These are phyloP conservation scores for Phytophthora pisi DNA, from an alignment of 352 stramenopile species.

Conservation along the genomic window DNA sequence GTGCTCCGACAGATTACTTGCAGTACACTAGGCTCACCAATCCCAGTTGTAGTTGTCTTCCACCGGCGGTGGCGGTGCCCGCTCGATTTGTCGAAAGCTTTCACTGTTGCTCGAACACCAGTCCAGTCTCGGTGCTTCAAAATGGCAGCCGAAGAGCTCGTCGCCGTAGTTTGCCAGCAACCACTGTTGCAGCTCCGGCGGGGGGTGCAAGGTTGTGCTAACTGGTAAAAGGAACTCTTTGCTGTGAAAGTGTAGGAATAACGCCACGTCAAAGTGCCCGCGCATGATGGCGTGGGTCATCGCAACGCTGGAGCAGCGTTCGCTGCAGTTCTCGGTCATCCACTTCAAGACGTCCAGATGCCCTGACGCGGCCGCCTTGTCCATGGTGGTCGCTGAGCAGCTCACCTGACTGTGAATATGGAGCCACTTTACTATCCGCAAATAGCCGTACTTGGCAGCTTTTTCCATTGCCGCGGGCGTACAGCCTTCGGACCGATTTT, in stretches of 20 bases:
- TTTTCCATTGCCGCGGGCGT: conserved; percentile 16
- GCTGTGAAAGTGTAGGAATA: conserved; percentile 24
- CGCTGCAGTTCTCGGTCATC: conserved; percentile 14
- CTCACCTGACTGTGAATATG: conserved; percentile 8
- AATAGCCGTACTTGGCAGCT: conserved; percentile 11
- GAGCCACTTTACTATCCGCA: conserved; percentile 26
- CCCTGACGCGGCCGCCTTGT: conserved; percentile 18
- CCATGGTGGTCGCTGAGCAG: conserved; percentile 14
- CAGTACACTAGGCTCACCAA: not conserved
- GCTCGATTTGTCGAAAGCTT: not conserved
- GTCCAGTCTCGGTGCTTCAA: not conserved
- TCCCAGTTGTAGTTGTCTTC: conserved; percentile 6
- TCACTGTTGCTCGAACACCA: too few species aligned
- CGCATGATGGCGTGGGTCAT: conserved; percentile 8
- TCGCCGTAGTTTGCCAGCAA: conserved; percentile 5
- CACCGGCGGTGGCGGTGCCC: not conserved
- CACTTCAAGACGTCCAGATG: conserved; percentile 22
- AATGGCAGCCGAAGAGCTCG: conserved; percentile 7
- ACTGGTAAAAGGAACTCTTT: conserved; percentile 2
- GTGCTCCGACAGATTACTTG: too few species aligned
- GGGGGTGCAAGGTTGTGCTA: conserved; percentile 5
- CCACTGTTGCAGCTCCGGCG: conserved; percentile 20
- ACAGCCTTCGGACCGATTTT: conserved; percentile 15
- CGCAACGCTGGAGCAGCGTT: conserved; percentile 13
- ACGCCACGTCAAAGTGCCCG: conserved; percentile 19